Base-by-base conservation (phyloP, 352 stramenopile genomes). In the Phytophthora podocarpi region DNA sequence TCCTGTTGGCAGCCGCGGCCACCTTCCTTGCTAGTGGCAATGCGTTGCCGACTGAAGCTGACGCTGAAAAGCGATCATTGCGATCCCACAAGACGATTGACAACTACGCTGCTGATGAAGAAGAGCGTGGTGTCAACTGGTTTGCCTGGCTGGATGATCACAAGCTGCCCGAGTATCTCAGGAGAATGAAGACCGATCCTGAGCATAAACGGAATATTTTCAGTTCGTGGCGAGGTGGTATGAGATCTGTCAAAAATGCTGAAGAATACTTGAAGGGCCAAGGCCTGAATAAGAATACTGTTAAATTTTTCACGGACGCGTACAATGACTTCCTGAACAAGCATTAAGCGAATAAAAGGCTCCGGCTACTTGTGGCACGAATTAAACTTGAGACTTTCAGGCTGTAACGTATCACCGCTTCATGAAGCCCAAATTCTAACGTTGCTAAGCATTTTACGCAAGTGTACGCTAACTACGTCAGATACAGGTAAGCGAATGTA, bases 51-150 rank as follows among this genome's bases (percentile, higher is more conserved):
- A 45, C 47, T 5, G 32, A 45, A 18, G 8, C n/a, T 6, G 23
- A 45, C 6, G 15, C 20, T 26, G 26, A 32, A 13, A 56, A 43
- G 21, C 21, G 34, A 13, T 18, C 26, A 8, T 12, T 56, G 9
- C 31, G 47, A 10, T 45, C 47, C 1, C 23, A 18, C 47, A 32
- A 32, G 21, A 28, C 34, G 32, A 4, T 4, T 6, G 16, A 45
- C 7, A 1, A 6, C 31, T 8, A 32, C 31, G 16, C 35, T 5
- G 10, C 9, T 36, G 13, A 56, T 21, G 34, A 45, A 15, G 47
- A 56, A 45, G 34, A 56, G 12, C 47, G 47, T 13, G 24, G 18
- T 45, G 7, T 45, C 18, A 28, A n/a, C n/a, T n/a, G n/a, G n/a
- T n/a, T n/a, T n/a, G n/a, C n/a, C n/a, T n/a, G n/a, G n/a, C n/a